These are phyloP conservation scores for Mycena polygramma DNA, from an alignment of 768 basidiomycete genomes.

Conservation along the genomic window DNA sequence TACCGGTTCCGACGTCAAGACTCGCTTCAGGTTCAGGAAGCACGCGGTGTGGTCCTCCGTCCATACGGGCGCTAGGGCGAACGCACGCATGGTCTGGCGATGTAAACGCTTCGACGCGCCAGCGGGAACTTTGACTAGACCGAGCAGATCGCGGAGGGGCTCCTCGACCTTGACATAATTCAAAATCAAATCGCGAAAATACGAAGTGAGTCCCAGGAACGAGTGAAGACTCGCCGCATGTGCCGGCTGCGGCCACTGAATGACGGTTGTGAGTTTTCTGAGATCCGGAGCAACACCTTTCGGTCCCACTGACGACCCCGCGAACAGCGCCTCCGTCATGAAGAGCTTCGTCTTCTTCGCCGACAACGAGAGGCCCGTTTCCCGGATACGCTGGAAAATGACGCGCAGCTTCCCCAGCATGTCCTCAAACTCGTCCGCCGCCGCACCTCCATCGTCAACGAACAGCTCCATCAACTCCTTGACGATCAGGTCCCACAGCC, in stretches of 20 bases:
- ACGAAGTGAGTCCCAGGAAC: conserved; percentile 52
- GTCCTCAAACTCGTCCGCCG: conserved; percentile 48
- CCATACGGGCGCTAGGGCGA: conserved; percentile 35
- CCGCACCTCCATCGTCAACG: conserved; percentile 53
- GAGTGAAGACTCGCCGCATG: conserved; percentile 44
- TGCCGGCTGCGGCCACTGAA: conserved; percentile 49
- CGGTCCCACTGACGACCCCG: conserved; percentile 47
- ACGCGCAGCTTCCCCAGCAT: conserved; percentile 41
- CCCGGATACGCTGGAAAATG: conserved; percentile 45
- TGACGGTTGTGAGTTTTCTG: conserved; percentile 52
- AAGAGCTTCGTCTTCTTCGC: conserved; percentile 51
- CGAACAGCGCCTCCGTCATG: conserved; percentile 51
- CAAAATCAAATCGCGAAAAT: conserved; percentile 50
- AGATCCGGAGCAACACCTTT: conserved; percentile 51
- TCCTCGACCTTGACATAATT: conserved; percentile 48
- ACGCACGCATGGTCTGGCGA: conserved; percentile 39
- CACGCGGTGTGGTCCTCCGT: conserved; percentile 37
- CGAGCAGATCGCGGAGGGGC: conserved; percentile 48
- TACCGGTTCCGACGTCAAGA: conserved; percentile 40
- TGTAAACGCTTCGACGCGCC: conserved; percentile 42
- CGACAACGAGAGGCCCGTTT: conserved; percentile 49
- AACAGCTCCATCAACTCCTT: conserved; percentile 46
- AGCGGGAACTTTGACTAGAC: conserved; percentile 36
- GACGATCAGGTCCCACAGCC: conserved; percentile 43
- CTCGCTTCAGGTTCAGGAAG: conserved; percentile 42